These are phyloP conservation scores for Pleomassaria siparia DNA, from an alignment of 2,329 filamentous ascomycete genomes.

Conservation along the genomic window DNA sequence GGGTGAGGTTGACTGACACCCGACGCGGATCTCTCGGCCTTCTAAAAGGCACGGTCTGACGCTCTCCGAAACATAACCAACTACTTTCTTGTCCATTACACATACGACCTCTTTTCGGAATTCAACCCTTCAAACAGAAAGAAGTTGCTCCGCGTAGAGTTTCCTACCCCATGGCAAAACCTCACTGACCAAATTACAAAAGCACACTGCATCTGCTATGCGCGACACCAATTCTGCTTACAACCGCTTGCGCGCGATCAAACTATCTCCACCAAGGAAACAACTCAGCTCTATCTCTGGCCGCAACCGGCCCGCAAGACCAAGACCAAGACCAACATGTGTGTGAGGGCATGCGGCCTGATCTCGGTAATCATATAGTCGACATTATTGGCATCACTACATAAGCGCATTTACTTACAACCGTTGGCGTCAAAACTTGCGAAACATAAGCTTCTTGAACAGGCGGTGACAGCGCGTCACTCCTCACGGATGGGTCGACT, in stretches of 20 bases:
- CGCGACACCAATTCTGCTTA: no score
- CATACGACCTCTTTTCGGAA: no score
- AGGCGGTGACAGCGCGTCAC: no score
- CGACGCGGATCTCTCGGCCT: neutral
- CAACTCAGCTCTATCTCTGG: conserved; percentile 1
- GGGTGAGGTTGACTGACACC: neutral
- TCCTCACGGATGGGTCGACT: no score
- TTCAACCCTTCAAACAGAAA: no score
- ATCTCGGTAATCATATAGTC: neutral
- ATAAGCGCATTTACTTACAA: neutral
- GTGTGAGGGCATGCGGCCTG: neutral
- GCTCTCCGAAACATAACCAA: neutral
- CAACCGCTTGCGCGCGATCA: neutral
- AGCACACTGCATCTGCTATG: no score
- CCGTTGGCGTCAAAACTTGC: neutral
- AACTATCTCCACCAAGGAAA: neutral
- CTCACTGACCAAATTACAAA: conserved; percentile 1
- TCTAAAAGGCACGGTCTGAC: neutral
- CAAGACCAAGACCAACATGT: neutral
- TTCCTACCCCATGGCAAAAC: neutral
- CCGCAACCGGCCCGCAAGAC: neutral
- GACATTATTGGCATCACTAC: neutral
- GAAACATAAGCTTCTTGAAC: no score
- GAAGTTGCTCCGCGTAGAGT: neutral
- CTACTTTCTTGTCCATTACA: no score